Conservation (phyloP, 108 stramenopile genomes). For the Fragilaria crotonensis region DNA sequence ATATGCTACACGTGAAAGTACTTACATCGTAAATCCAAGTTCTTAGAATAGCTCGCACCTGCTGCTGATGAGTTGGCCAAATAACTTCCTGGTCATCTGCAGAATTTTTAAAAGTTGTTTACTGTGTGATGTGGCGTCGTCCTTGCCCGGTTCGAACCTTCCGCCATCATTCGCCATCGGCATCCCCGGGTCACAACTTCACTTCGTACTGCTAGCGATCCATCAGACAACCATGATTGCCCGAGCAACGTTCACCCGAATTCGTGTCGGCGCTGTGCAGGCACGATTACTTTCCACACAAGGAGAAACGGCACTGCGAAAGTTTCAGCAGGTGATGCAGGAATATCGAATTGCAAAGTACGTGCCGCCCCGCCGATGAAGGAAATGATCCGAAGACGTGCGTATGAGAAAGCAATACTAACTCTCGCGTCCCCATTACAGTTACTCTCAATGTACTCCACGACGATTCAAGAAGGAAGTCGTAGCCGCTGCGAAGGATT, state of each 20-base stretch:
- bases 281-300: slow-evolving; percentile 10
- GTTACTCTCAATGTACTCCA: slow-evolving; percentile 43
- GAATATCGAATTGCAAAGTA: slow-evolving; percentile 43
- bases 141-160: not conserved
- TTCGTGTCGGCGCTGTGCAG: not conserved
- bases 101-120: not conserved
- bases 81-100: too few species aligned
- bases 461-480: slow-evolving; percentile 53
- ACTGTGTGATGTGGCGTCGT: not conserved
- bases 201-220: not conserved
- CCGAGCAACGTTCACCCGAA: not conserved
- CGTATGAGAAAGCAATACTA: not conserved
- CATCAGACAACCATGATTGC: not conserved
- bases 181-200: not conserved
- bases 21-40: too few species aligned
- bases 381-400: not conserved
- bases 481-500: slow-evolving; percentile 26
- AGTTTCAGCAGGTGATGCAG: slow-evolving; percentile 32
- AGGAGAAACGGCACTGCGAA: slow-evolving; percentile 18
- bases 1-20: too few species aligned
- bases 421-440: slow-evolving; percentile 5
- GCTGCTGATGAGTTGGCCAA: too few species aligned
- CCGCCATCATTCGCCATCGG: not conserved
- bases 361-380: slow-evolving; percentile 10
- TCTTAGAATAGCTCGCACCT: too few species aligned